These are phyloP conservation scores for Leptodontidium sp. DNA, from an alignment of 2,329 filamentous ascomycete genomes.

Conservation along the genomic window DNA sequence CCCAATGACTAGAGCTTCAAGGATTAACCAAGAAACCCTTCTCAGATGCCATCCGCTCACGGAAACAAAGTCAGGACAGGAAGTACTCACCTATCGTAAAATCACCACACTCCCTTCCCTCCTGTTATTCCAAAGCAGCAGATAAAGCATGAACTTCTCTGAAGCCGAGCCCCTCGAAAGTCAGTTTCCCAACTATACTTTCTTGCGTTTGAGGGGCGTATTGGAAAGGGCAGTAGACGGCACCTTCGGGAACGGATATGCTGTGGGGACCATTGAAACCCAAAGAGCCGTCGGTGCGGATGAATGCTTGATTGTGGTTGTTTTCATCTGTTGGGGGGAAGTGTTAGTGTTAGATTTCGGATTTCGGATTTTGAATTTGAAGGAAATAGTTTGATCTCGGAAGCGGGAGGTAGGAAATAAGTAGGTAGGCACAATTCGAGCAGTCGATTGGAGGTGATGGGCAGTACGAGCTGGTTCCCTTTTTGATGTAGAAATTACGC, in stretches of 20 bases:
- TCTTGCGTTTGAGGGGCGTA: conserved; percentile 21
- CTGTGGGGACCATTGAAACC: conserved; percentile 47
- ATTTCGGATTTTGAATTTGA: no score
- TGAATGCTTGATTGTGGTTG: conserved; percentile 38
- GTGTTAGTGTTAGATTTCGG: background rate
- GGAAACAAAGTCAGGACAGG: background rate
- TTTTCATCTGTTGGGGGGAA: background rate
- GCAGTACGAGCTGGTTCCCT: conserved; percentile 32
- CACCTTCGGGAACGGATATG: conserved; percentile 47
- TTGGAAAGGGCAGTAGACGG: conserved; percentile 17
- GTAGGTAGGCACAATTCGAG: conserved; percentile 16
- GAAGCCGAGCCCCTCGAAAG: conserved; percentile 28
- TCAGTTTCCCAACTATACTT: conserved; percentile 12
- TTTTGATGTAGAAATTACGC: conserved; percentile 32
- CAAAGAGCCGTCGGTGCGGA: conserved; percentile 46
- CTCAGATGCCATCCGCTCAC: no score
- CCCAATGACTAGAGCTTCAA: background rate
- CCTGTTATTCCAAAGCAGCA: background rate
- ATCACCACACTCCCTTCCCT: conserved; percentile 25
- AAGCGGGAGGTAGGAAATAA: background rate
- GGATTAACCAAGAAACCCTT: no score
- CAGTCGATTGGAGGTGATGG: conserved; percentile 24
- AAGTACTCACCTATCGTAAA: conserved; percentile 19
- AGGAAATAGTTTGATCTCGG: no score
- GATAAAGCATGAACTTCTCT: background rate